Evolutionary conservation across 805 yeast genomes (phyloP), one percentile per base, ranked within the genome.

Genomic region (Kluyveromyces wickerhamii): DNA sequence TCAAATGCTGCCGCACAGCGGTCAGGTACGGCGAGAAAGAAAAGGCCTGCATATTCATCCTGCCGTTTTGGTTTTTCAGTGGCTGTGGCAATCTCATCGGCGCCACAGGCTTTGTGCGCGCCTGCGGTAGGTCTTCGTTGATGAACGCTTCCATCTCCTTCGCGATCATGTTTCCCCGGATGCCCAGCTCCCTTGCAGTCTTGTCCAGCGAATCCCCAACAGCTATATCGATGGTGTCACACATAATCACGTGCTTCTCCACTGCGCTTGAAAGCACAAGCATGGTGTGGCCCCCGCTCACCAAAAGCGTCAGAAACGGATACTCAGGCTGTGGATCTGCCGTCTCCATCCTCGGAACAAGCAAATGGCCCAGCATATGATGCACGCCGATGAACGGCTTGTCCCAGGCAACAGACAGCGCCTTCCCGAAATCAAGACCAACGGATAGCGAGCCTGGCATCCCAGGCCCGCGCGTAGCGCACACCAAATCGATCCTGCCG

Each of bases 391-490:
- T 64, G 13, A 85, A 49, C 0, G 96, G 96, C 5, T 65, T 70
- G 10, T 70, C 56, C 80, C 86, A 81, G 0, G 88, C 96, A 1
- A 81, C 60, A 1, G 87, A 63, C 9, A 92, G 62, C 0, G 97
- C 98, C 48, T 85, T 81, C 0, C 94, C 95, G 26, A 85, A 59
- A 49, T 83, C 92, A 16, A 82, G 64, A 1, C 96, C 94, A 0
- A 85, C 79, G 7, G 85, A 71, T 10, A 92, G 63, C 0, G 94
- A 80, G 0, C 96, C 96, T 7, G 77, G 72, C 96, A 92, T 86
- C 0, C 98, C 98, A 0, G 98, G 98, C 0, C 98, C 98, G 44
- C 95, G 63, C 0, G 98, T 92, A 4, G 80, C 95, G 55, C 95
- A 82, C 1, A 92, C 71, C 29, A 92, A 52, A 52, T 84, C 95